Percentiles rank a stretch among this genome's conserved stretches.
Conservation (phyloP, 2,329 filamentous ascomycete genomes). For the Mycosphaerella sp. region DNA sequence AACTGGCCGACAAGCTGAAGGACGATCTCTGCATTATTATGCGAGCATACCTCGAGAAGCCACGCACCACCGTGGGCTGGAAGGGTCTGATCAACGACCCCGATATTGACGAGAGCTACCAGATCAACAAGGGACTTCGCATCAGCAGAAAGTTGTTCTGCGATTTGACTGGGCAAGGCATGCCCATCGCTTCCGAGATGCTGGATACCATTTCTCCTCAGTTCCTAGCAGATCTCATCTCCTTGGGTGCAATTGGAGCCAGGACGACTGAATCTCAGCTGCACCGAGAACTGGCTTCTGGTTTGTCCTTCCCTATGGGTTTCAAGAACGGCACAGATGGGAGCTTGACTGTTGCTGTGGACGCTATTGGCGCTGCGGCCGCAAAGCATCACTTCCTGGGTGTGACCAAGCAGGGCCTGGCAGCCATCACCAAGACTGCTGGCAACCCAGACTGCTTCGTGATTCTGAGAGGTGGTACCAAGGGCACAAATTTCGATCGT, state of each 20-base stretch:
- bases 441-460: constrained; percentile 98
- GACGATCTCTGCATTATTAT: constrained; percentile 88
- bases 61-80: constrained; percentile 96
- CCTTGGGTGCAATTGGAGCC: constrained; percentile 89
- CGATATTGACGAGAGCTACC: constrained; percentile 92
- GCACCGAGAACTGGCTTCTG: constrained; percentile 90
- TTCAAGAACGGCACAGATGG: constrained; percentile 99
- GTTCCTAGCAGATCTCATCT: constrained; percentile 94
- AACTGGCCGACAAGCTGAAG: constrained; percentile 69
- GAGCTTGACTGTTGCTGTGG: constrained; percentile 81
- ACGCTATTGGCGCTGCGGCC: constrained; percentile 77
- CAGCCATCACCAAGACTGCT: constrained; percentile 85
- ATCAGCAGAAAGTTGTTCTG: constrained; percentile 90
- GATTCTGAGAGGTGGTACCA: constrained; percentile 84
- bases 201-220: constrained; percentile 97
- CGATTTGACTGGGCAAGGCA: constrained; percentile 76
- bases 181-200: constrained; percentile 98
- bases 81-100: constrained; percentile 99
- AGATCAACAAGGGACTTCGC: constrained; percentile 97
- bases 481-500: constrained; percentile 88
- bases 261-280: constrained; percentile 95
- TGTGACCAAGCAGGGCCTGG: constrained; percentile 94
- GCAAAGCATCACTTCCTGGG: constrained; percentile 96
- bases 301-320: constrained; percentile 92
- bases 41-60: constrained; percentile 99